These are phyloP conservation scores for Hymenoscyphus occultus DNA, from an alignment of 2,329 filamentous ascomycete species.

Conservation along the genomic window DNA sequence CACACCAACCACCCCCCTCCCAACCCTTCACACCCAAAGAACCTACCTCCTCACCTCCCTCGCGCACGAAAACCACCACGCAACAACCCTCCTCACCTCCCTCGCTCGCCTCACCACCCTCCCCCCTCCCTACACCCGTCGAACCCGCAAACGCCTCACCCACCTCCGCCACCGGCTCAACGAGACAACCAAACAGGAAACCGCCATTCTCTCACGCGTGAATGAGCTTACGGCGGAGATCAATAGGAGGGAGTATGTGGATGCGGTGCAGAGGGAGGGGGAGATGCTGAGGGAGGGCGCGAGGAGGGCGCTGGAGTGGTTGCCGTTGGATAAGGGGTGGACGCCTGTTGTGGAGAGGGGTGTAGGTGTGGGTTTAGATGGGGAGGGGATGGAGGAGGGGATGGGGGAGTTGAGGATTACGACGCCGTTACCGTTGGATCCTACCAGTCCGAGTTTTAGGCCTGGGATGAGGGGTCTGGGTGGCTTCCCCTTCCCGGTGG, in stretches of 20 bases:
- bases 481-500: too few relatives aligned
- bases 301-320: too few relatives aligned
- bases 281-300: too few relatives aligned
- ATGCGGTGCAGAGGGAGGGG: slow-evolving; percentile 29
- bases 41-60: slow-evolving; percentile 46
- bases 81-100: slow-evolving; percentile 40
- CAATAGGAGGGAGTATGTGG: slow-evolving; percentile 43
- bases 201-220: slow-evolving; percentile 44
- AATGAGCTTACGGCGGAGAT: slow-evolving; percentile 50
- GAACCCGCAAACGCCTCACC: slow-evolving; percentile 40
- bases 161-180: slow-evolving; percentile 44
- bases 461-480: too few relatives aligned
- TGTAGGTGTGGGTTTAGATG: too few relatives aligned
- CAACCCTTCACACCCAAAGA: slow-evolving; percentile 46
- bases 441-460: too few relatives aligned
- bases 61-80: slow-evolving; percentile 40
- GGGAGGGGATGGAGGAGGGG: too few relatives aligned
- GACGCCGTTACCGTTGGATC: too few relatives aligned
- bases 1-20: slow-evolving; percentile 23
- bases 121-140: slow-evolving; percentile 19
- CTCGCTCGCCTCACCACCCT: slow-evolving; percentile 41
- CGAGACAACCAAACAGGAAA: slow-evolving; percentile 47
- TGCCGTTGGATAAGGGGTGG: too few relatives aligned
- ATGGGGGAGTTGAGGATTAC: too few relatives aligned
- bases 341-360: too few relatives aligned